These are phyloP conservation scores for Phytophthora rubi DNA, from an alignment of 352 stramenopile genomes.

Conservation along the genomic window DNA sequence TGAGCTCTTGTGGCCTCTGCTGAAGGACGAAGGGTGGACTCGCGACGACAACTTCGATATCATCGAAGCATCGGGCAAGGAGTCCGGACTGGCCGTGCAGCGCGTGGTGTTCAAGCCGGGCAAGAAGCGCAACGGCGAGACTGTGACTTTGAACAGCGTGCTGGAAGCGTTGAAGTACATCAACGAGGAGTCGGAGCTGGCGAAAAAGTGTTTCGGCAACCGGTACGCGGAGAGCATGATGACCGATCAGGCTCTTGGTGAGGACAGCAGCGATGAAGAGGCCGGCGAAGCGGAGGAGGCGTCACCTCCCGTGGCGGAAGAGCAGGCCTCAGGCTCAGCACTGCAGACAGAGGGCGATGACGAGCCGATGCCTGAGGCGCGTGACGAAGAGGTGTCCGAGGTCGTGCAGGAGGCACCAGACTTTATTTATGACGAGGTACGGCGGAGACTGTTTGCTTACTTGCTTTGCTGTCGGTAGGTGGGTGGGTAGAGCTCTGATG, in stretches of 20 bases:
- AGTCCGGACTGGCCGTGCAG: conserved; percentile 47
- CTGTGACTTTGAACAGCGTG: conserved; percentile 54
- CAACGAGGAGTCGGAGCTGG: conserved; percentile 46
- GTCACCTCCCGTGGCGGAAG: background rate
- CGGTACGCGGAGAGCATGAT: conserved; percentile 57
- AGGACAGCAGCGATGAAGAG: conserved; percentile 32
- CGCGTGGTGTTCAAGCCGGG: conserved; percentile 43
- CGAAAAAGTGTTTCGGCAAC: conserved; percentile 76
- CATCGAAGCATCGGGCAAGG: conserved; percentile 53
- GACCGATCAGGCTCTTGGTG: conserved; percentile 48
- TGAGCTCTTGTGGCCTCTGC: conserved; percentile 78
- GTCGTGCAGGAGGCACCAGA: conserved; percentile 36
- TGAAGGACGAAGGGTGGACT: conserved; percentile 77
- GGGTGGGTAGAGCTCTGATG: background rate
- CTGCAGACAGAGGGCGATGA: conserved; percentile 6
- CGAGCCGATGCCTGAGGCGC: conserved; percentile 26
- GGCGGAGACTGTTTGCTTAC: conserved; percentile 1
- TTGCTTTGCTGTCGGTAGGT: background rate
- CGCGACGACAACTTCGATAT: conserved; percentile 58
- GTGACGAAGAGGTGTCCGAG: conserved; percentile 24
- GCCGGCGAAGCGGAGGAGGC: conserved; percentile 21
- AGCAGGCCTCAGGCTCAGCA: conserved; percentile 8
- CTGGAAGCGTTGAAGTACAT: conserved; percentile 67
- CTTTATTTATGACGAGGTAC: conserved; percentile 90
- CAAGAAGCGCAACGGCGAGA: conserved; percentile 26